Percentiles rank a stretch among this genome's conserved stretches.
Evolutionary conservation across 495 filamentous ascomycete species (phyloP).

Genomic region (Collariella sp.): DNA sequence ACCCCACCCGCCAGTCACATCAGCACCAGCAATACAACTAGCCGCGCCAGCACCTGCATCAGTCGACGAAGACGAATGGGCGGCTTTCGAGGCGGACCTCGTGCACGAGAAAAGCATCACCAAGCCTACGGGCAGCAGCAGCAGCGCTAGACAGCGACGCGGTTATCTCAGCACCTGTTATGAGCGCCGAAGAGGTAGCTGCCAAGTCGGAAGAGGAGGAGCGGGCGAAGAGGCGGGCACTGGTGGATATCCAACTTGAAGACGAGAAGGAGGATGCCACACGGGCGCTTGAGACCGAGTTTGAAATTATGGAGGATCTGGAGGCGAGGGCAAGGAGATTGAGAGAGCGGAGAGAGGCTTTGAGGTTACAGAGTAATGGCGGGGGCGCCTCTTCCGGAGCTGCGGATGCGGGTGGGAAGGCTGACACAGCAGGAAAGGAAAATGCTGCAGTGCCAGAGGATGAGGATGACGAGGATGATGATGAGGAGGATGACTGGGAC

Average conservation of each 20-base stretch:
- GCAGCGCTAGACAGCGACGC: constrained; percentile 28
- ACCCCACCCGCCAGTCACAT: constrained; percentile 7
- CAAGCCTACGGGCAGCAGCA: constrained; percentile 20
- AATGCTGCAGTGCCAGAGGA: constrained; percentile 24
- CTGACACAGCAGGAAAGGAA: constrained; percentile 25
- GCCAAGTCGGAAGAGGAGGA: constrained; percentile 55
- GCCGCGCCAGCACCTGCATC: constrained; percentile 12
- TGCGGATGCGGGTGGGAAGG: constrained; percentile 15
- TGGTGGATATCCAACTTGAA: constrained; percentile 48
- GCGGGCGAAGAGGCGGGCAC: constrained; percentile 50
- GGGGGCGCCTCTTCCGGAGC: not conserved
- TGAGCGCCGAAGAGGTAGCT: constrained; percentile 65
- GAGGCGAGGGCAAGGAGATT: constrained; percentile 71
- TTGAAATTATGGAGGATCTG: constrained; percentile 89
- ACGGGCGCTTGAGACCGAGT: constrained; percentile 72
- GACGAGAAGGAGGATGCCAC: constrained; percentile 82
- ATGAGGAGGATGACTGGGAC: constrained; percentile 57
- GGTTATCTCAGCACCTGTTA: constrained; percentile 61
- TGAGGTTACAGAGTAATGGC: constrained; percentile 30
- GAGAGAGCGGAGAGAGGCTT: constrained; percentile 55
- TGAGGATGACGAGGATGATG: constrained; percentile 46
- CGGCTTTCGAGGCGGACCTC: constrained; percentile 82
- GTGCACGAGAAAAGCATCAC: constrained; percentile 38
- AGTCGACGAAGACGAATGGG: constrained; percentile 81
- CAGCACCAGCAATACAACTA: constrained; percentile 13